These are phyloP conservation scores for Geotrichum bryndzae DNA, from an alignment of 1,139 yeast genomes.

Conservation along the genomic window DNA sequence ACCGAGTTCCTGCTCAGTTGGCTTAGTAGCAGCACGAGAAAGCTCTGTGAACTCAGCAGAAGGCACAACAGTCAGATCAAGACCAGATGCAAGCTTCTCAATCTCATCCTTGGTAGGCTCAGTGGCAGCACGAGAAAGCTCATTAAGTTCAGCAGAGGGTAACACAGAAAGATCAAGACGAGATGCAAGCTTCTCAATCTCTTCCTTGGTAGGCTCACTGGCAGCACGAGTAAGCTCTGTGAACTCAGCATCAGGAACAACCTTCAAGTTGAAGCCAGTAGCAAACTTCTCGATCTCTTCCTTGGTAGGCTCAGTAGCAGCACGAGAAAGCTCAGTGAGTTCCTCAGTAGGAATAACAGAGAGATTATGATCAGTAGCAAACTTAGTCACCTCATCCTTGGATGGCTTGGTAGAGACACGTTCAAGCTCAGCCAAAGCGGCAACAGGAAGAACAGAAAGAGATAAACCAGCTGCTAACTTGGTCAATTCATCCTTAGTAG, in stretches of 20 bases:
- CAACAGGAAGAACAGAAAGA: conserved; percentile 33
- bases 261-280: conserved; percentile 17
- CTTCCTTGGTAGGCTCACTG: conserved; percentile 7
- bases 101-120: conserved; percentile 23
- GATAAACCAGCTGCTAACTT: neutral
- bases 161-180: conserved; percentile 5
- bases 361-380: conserved; percentile 24
- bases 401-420: conserved; percentile 14
- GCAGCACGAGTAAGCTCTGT: conserved; percentile 18
- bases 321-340: conserved; percentile 3
- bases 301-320: conserved; percentile 16
- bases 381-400: neutral
- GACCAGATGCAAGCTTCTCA: conserved; percentile 26
- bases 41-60: conserved; percentile 10
- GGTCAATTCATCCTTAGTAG: neutral
- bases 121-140: conserved; percentile 19
- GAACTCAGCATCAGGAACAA: conserved; percentile 31
- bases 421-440: conserved; percentile 15
- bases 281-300: conserved; percentile 22
- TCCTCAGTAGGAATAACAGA: conserved; percentile 25
- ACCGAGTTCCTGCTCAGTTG: conserved; percentile 20
- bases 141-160: neutral
- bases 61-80: conserved; percentile 32
- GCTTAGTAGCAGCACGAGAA: conserved; percentile 15
- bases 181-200: conserved; percentile 11